Evolutionary conservation across 1,284 basidiomycete genomes (phyloP).

Genomic region (Sanghuangporus weigelae): DNA sequence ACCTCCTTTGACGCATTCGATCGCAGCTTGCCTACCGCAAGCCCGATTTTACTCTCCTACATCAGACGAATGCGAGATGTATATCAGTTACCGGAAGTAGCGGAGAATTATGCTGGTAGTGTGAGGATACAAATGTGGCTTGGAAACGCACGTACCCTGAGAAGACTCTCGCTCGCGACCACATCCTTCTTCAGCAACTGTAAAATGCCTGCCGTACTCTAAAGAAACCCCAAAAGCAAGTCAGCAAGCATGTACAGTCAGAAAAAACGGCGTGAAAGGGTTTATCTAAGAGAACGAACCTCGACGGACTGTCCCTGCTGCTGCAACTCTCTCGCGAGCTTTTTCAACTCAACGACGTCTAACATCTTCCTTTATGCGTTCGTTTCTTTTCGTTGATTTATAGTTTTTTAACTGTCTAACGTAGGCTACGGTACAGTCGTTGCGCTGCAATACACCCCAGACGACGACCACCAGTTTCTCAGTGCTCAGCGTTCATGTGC

Average conservation of each 20-base stretch:
- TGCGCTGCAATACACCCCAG: neutral
- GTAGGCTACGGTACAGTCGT: slow-evolving; percentile 6
- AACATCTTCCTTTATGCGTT: slow-evolving; percentile 27
- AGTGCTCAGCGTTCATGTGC: neutral
- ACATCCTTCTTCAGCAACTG: slow-evolving; percentile 73
- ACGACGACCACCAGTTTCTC: neutral
- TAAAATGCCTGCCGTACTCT: slow-evolving; percentile 75
- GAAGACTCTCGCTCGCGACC: slow-evolving; percentile 78
- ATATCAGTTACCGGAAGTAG: neutral
- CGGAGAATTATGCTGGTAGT: neutral
- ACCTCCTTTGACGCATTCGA: slow-evolving; percentile 69
- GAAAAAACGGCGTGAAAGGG: slow-evolving; percentile 29
- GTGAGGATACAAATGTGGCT: slow-evolving; percentile 16
- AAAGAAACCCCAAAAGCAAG: slow-evolving; percentile 16
- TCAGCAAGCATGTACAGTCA: slow-evolving; percentile 23
- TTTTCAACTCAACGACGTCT: slow-evolving; percentile 60
- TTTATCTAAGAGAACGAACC: slow-evolving; percentile 50
- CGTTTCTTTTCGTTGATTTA: neutral
- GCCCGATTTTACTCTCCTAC: slow-evolving; percentile 87
- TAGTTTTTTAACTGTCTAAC: neutral
- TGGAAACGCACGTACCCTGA: slow-evolving; percentile 64
- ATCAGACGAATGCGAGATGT: slow-evolving; percentile 14
- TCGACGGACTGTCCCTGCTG: slow-evolving; percentile 52
- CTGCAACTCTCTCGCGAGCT: slow-evolving; percentile 75
- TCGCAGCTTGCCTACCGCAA: slow-evolving; percentile 90